Conservation (phyloP, 306 rosid genomes). For the Lathyrus sativus region DNA sequence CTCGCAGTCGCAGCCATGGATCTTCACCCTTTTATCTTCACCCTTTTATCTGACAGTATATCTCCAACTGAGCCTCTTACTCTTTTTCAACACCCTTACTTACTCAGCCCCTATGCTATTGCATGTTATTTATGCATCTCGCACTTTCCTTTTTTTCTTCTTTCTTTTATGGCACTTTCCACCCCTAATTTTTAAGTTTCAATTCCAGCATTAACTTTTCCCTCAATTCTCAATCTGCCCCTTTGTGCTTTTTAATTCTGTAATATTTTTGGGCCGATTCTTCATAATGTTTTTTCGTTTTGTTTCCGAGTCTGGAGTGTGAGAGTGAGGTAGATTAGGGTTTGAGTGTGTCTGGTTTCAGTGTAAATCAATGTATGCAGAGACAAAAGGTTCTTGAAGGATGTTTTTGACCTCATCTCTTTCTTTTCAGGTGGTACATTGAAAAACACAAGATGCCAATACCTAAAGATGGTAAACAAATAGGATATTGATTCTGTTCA, state of each 20-base stretch:
- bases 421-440: slow-evolving; percentile 2
- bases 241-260: too few relatives aligned
- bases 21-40: background rate
- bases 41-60: background rate
- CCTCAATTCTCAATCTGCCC: too few relatives aligned
- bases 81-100: background rate
- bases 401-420: background rate
- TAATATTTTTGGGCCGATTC: background rate
- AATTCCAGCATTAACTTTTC: too few relatives aligned
- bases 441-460: slow-evolving; percentile 1
- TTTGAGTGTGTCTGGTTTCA: background rate
- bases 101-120: background rate
- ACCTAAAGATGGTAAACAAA: background rate
- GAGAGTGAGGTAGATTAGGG: background rate
- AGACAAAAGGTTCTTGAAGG: background rate
- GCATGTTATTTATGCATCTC: background rate
- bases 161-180: background rate
- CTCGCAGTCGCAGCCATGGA: background rate
- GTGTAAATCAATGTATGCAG: background rate
- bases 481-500: background rate
- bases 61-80: background rate
- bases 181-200: too few relatives aligned
- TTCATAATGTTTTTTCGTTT: background rate
- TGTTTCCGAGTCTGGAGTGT: background rate
- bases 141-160: background rate